Evolutionary conservation across 352 stramenopile species (phyloP), one percentile per base, ranked within the genome.

Genomic region (Phytophthora europaea): DNA sequence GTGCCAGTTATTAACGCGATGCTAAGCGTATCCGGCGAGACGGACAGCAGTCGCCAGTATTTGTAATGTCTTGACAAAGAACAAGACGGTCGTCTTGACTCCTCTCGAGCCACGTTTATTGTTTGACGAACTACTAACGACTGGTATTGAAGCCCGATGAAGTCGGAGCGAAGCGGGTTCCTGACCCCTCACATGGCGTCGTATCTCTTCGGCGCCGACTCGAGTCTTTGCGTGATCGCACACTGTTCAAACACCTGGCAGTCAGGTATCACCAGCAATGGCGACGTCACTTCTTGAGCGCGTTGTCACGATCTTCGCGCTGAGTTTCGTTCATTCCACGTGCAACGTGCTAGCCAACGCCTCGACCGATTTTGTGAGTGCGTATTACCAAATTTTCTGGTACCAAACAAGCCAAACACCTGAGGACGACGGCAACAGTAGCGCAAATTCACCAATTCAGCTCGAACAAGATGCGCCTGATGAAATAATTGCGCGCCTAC

Each of bases 301-400:
- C 38, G 16, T 61, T 9, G 15, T 18, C 13, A 33, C 16, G 18
- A 40, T 43, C 26, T 18, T 61, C 28, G 33, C 20, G n/a, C 47
- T 60, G n/a, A 12, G 38, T 16, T 31, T 53, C 13, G 6, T 55
- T 20, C 15, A 58, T 13, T 40, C 9, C 9, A 52, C 8, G 7
- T 26, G 55, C 22, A 31, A 47, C 38, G 55, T 52, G 6, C 33
- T 18, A 28, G 26, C 56, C 28, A 33, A 20, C 4, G 23, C 0
- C 12, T 69, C 70, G 2, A 74, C 36, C 10, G 70, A 78, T 55
- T 69, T 78, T 28, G 73, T 75, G 65, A 38, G 22, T 20, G 43
- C 43, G 12, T 81, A 78, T 55, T 76, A 78, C 38, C 54, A 78
- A 5, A 67, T 70, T 31, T 76, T 72, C 64, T 63, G 48, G 28